Evolutionary conservation across 2,329 filamentous ascomycete species (phyloP).

Genomic region (Cladorrhinum sp.): DNA sequence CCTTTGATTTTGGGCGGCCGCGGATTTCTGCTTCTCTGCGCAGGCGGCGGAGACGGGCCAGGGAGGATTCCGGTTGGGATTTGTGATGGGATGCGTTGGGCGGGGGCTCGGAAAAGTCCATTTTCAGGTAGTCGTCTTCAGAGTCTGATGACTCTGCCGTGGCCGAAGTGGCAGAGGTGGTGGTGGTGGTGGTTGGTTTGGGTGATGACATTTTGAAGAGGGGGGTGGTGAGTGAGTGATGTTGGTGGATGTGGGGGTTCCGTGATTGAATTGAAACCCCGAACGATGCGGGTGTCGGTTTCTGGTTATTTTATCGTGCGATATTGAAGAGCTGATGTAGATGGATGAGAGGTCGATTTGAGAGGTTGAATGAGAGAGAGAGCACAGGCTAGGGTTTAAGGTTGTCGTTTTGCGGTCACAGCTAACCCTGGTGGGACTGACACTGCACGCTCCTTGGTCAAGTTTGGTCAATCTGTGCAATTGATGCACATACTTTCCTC

Average conservation of each 20-base stretch:
- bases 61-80: constrained; percentile 45
- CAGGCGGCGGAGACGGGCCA: constrained; percentile 52
- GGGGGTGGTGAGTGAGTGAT: too few species aligned
- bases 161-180: neutral
- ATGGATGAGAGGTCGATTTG: neutral
- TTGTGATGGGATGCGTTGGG: constrained; percentile 39
- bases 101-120: constrained; percentile 73
- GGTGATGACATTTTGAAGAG: neutral
- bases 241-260: too few species aligned
- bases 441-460: neutral
- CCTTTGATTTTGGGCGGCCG: constrained; percentile 72
- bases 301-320: too few species aligned
- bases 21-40: constrained; percentile 65
- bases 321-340: neutral
- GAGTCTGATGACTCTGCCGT: constrained; percentile 57
- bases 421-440: neutral
- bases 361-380: neutral
- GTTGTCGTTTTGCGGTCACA: neutral
- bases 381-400: neutral
- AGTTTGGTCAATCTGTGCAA: too few species aligned
- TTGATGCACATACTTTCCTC: too few species aligned
- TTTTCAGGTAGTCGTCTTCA: constrained; percentile 96
- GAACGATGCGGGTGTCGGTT: too few species aligned
- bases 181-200: neutral
- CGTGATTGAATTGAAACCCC: too few species aligned